Evolutionary conservation across 352 stramenopile genomes (phyloP).

Genomic region (Pythium coloratum): DNA sequence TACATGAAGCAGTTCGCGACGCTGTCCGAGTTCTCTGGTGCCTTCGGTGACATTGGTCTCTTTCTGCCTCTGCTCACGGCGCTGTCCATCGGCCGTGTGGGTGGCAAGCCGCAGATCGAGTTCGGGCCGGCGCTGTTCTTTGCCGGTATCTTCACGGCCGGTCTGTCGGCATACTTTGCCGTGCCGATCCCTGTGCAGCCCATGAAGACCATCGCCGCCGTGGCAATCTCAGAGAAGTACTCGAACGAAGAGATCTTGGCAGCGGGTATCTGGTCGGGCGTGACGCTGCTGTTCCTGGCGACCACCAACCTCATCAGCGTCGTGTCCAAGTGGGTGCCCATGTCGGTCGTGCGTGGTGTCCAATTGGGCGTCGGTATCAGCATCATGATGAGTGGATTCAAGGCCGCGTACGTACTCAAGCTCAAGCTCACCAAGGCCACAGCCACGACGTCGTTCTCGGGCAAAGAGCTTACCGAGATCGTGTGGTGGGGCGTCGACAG

Average conservation of each 20-base stretch:
- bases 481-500: slow-evolving; percentile 70
- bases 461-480: slow-evolving; percentile 30
- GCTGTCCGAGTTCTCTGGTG: slow-evolving; percentile 84
- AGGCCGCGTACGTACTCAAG: slow-evolving; percentile 51
- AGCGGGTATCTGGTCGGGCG: slow-evolving; percentile 84
- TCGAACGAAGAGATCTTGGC: slow-evolving; percentile 78
- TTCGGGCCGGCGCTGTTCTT: slow-evolving; percentile 92
- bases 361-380: slow-evolving; percentile 91
- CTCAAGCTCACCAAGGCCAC: slow-evolving; percentile 35
- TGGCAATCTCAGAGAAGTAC: slow-evolving; percentile 86
- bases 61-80: slow-evolving; percentile 94
- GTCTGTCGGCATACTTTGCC: slow-evolving; percentile 87
- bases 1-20: slow-evolving; percentile 73
- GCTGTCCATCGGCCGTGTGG: slow-evolving; percentile 74
- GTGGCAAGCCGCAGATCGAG: slow-evolving; percentile 73
- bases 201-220: slow-evolving; percentile 94
- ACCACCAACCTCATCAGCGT: slow-evolving; percentile 89
- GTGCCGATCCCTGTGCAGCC: slow-evolving; percentile 94
- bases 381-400: slow-evolving; percentile 86
- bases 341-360: slow-evolving; percentile 88
- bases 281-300: slow-evolving; percentile 70
- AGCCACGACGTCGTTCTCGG: slow-evolving; percentile 27
- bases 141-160: slow-evolving; percentile 85
- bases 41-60: slow-evolving; percentile 92
- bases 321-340: slow-evolving; percentile 87